A percentile compares a stretch with the other conserved stretches of the same genome.
phyloP scores from a whole-genome alignment of 495 filamentous ascomycete species.

The Aspergillus asperescens region DNA sequence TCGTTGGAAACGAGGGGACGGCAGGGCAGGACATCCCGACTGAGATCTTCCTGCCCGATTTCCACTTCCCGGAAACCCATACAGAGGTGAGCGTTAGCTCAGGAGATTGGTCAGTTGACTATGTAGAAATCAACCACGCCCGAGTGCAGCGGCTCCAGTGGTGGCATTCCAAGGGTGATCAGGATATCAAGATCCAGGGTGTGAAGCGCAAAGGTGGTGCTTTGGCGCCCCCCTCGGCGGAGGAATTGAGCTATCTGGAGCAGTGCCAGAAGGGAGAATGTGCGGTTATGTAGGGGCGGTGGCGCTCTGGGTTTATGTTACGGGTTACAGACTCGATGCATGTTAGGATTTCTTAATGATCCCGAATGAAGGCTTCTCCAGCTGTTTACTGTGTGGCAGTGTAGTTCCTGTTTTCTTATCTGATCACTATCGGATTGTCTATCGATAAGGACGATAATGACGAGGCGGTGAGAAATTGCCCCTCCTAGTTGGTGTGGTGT shows the following conservation, averaged over 20 bases:
- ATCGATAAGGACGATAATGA: slow-evolving; percentile 18
- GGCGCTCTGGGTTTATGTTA: neutral
- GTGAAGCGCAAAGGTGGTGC: slow-evolving; percentile 56
- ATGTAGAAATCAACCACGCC: slow-evolving; percentile 60
- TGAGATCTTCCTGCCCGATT: slow-evolving; percentile 82
- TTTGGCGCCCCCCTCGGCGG: slow-evolving; percentile 25
- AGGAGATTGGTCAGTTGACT: slow-evolving; percentile 83
- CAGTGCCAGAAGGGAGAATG: slow-evolving; percentile 52
- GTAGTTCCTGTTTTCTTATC: neutral
- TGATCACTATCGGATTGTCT: neutral
- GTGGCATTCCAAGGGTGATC: slow-evolving; percentile 86
- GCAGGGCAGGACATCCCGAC: slow-evolving; percentile 59
- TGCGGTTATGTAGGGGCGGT: slow-evolving; percentile 41
- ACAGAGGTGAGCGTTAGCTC: slow-evolving; percentile 68
- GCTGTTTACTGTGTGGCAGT: too few relatives aligned
- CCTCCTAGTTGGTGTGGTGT: slow-evolving; percentile 23
- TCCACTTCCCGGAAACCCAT: slow-evolving; percentile 77
- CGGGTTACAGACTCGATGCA: too few relatives aligned
- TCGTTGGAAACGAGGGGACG: slow-evolving; percentile 50
- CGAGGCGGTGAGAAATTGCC: slow-evolving; percentile 18
- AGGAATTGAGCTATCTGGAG: slow-evolving; percentile 61
- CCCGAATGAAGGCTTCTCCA: too few relatives aligned
- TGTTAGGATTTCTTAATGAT: neutral
- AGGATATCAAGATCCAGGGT: slow-evolving; percentile 73
- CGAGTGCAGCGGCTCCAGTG: slow-evolving; percentile 71